phyloP scores from a whole-genome alignment of 331 rosid genomes.

The Dryas integrifolia region DNA sequence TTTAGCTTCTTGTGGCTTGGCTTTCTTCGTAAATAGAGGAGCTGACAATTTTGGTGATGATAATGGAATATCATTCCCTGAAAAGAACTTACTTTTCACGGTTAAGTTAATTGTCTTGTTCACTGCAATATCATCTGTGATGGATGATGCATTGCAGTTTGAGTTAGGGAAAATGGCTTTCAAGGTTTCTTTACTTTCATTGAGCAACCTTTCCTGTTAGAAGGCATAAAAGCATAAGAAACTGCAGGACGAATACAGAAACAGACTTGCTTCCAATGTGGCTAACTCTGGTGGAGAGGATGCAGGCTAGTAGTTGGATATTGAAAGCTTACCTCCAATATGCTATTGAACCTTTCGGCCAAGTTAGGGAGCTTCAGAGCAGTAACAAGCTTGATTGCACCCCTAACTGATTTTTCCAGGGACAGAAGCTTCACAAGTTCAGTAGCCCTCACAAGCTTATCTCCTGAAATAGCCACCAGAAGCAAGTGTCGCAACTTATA shows the following conservation, averaged over 20 bases:
- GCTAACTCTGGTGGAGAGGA: background rate
- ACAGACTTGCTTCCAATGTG: background rate
- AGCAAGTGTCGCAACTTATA: background rate
- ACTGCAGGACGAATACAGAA: slow-evolving; percentile 18
- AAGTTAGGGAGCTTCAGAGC: slow-evolving; percentile 84
- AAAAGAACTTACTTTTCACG: slow-evolving; percentile 23
- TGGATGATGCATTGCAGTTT: slow-evolving; percentile 29
- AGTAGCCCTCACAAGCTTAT: slow-evolving; percentile 83
- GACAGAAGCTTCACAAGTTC: slow-evolving; percentile 86
- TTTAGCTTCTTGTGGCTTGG: slow-evolving; percentile 50
- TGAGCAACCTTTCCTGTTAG: slow-evolving; percentile 64
- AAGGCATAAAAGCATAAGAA: slow-evolving; percentile 20
- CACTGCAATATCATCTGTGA: slow-evolving; percentile 28
- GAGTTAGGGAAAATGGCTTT: slow-evolving; percentile 36
- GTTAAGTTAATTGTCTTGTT: slow-evolving; percentile 28
- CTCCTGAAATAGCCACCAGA: slow-evolving; percentile 59
- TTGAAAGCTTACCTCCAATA: slow-evolving; percentile 65
- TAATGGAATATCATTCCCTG: slow-evolving; percentile 36
- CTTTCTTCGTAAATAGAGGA: slow-evolving; percentile 57
- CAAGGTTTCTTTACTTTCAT: slow-evolving; percentile 38
- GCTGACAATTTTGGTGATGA: slow-evolving; percentile 53
- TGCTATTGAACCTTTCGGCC: slow-evolving; percentile 84
- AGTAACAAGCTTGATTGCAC: slow-evolving; percentile 91
- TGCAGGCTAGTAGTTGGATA: slow-evolving; percentile 6
- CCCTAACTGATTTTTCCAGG: slow-evolving; percentile 82